These are phyloP conservation scores for Beta corolliflora DNA, from an alignment of 179 eudicot genomes.

Conservation along the genomic window DNA sequence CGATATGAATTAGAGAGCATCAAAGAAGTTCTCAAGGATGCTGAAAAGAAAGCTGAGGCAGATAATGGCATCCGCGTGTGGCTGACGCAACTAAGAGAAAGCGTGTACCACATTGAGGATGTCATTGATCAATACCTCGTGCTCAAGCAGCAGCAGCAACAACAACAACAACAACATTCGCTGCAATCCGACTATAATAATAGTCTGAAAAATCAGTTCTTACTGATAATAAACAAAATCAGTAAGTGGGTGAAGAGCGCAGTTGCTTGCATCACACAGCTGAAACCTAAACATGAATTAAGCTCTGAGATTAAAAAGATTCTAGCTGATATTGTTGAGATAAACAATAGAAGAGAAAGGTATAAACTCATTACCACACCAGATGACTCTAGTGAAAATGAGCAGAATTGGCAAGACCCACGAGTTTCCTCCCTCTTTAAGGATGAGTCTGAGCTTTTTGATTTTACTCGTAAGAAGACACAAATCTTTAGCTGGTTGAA, in stretches of 20 bases:
- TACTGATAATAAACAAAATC: not conserved
- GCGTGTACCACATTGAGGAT: not conserved
- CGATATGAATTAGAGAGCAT: not conserved
- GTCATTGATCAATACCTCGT: slow-evolving; percentile 1
- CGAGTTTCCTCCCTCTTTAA: not conserved
- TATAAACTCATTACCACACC: not conserved
- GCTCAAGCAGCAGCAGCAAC: not conserved
- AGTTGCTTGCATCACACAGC: not conserved
- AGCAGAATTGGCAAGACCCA: not conserved
- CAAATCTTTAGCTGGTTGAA: not conserved
- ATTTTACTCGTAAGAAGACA: not conserved
- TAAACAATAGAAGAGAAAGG: not conserved
- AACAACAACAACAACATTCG: not conserved
- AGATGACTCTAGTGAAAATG: not conserved
- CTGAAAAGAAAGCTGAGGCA: not conserved
- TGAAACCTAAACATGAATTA: slow-evolving; percentile 3
- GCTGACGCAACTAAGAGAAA: slow-evolving; percentile 4
- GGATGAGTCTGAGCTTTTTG: slow-evolving; percentile 9
- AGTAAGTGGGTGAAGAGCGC: not conserved
- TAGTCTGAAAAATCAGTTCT: not conserved
- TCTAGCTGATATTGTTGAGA: not conserved
- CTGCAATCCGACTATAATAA: not conserved
- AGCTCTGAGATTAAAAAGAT: not conserved
- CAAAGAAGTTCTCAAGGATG: not conserved
- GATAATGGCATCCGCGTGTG: not conserved